Evolutionary conservation across 2,329 filamentous ascomycete genomes (phyloP).

Genomic region (Aspergillus puulaauensis): DNA sequence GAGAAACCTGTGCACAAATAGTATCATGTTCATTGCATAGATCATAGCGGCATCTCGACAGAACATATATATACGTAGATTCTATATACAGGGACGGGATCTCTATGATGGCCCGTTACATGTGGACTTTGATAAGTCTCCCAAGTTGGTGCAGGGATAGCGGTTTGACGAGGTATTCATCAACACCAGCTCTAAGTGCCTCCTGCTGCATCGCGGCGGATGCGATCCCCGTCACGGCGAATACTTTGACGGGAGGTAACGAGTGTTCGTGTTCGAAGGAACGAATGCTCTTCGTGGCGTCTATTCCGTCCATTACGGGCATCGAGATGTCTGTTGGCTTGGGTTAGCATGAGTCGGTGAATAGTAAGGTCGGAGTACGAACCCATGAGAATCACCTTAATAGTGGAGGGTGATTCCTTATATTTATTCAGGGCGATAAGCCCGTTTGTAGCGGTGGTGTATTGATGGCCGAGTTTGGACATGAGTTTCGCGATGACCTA

Average conservation of each 20-base stretch:
- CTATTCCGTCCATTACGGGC: conserved; percentile 45
- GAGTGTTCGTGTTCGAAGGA: conserved; percentile 26
- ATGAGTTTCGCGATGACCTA: conserved; percentile 37
- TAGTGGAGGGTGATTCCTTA: conserved; percentile 23
- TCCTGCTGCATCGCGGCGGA: conserved; percentile 27
- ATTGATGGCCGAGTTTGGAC: conserved; percentile 33
- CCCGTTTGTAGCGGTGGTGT: conserved; percentile 39
- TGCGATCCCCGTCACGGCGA: conserved; percentile 28
- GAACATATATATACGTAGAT: not conserved
- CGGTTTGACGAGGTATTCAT: conserved; percentile 29
- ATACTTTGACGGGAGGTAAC: conserved; percentile 20
- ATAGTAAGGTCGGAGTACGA: not conserved
- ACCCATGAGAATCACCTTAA: conserved; percentile 36
- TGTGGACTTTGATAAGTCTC: not conserved
- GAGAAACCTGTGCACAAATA: too few relatives aligned
- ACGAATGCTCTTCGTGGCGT: conserved; percentile 43
- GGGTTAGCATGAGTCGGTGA: not conserved
- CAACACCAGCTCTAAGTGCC: conserved; percentile 23
- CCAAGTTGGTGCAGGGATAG: conserved; percentile 10
- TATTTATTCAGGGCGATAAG: conserved; percentile 36
- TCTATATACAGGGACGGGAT: not conserved
- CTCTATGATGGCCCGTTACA: not conserved
- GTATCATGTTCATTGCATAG: not conserved
- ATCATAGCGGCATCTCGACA: not conserved
- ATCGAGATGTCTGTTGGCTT: conserved; percentile 40